Evolutionary conservation across 306 rosid species (phyloP).

Genomic region (Sesbania bispinosa): DNA sequence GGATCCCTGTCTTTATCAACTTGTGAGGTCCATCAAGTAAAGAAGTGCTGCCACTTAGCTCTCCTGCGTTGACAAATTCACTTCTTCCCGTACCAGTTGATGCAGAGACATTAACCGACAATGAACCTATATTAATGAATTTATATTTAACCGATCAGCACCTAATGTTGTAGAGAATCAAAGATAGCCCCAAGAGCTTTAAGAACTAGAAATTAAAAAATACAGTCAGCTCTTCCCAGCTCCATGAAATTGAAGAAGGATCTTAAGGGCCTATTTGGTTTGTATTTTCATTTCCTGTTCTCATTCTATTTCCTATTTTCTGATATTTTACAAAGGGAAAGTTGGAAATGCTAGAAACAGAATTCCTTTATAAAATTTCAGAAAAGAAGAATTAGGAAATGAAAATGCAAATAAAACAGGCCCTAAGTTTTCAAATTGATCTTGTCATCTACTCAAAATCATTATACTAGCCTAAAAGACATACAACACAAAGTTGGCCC

Average conservation of each 20-base stretch:
- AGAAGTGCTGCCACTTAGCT: conserved; percentile 40
- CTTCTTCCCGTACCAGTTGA: conserved; percentile 60
- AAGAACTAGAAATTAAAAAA: background rate
- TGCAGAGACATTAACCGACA: conserved; percentile 73
- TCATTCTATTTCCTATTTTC: no score
- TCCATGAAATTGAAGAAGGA: no score
- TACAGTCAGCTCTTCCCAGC: background rate
- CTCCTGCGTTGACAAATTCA: conserved; percentile 60
- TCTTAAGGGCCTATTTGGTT: no score
- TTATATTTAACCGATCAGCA: background rate
- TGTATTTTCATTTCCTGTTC: no score
- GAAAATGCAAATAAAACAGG: no score
- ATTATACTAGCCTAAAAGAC: background rate
- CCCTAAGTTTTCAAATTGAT: background rate
- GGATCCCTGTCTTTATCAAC: conserved; percentile 24
- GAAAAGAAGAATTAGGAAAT: no score
- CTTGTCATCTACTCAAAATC: background rate
- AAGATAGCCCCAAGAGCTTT: background rate
- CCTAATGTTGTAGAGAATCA: conserved; percentile 4
- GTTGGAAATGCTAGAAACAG: no score
- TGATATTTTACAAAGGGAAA: no score
- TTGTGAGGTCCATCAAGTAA: conserved; percentile 22
- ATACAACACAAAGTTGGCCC: background rate
- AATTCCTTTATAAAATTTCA: no score
- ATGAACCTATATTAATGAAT: conserved; percentile 50